phyloP scores from a whole-genome alignment of 257 asterid genomes.

The Handroanthus guayacan region DNA sequence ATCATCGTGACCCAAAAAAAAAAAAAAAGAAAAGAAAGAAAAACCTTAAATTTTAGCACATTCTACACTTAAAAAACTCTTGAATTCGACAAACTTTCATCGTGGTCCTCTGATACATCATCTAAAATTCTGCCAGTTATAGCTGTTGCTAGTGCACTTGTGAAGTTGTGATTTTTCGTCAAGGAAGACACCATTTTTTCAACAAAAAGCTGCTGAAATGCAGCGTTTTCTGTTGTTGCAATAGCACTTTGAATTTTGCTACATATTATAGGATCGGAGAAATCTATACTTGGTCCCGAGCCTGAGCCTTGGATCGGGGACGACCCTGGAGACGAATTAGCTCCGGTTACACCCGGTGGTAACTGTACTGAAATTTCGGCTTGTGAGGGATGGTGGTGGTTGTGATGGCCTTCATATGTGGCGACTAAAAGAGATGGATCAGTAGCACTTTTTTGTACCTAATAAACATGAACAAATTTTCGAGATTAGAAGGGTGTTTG shows the following conservation, averaged over 20 bases:
- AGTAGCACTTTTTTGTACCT: slow-evolving; percentile 78
- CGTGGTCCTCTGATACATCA: slow-evolving; percentile 44
- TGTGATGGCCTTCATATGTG: slow-evolving; percentile 79
- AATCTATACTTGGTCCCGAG: slow-evolving; percentile 23
- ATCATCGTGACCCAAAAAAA: too few relatives aligned
- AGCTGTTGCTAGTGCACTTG: slow-evolving; percentile 74
- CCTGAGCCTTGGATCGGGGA: slow-evolving; percentile 34
- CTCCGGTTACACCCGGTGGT: slow-evolving; percentile 30
- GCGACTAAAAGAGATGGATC: slow-evolving; percentile 73
- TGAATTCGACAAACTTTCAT: slow-evolving; percentile 35
- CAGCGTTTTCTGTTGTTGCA: slow-evolving; percentile 37
- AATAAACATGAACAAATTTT: not conserved
- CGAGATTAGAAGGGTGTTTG: not conserved
- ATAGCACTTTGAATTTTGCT: slow-evolving; percentile 39
- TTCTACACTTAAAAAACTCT: slow-evolving; percentile 23
- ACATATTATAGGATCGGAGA: slow-evolving; percentile 22
- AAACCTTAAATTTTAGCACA: too few relatives aligned
- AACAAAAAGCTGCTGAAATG: slow-evolving; percentile 49
- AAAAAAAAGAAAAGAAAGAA: too few relatives aligned
- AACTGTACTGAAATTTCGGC: slow-evolving; percentile 39
- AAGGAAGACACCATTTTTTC: slow-evolving; percentile 73
- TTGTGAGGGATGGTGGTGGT: slow-evolving; percentile 56
- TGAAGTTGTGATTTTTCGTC: slow-evolving; percentile 68
- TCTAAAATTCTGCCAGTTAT: slow-evolving; percentile 65
- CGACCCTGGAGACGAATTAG: slow-evolving; percentile 32